Evolutionary conservation across 306 rosid genomes (phyloP), one percentile per base, ranked within the genome.

Genomic region (Prunus fruticosa): DNA sequence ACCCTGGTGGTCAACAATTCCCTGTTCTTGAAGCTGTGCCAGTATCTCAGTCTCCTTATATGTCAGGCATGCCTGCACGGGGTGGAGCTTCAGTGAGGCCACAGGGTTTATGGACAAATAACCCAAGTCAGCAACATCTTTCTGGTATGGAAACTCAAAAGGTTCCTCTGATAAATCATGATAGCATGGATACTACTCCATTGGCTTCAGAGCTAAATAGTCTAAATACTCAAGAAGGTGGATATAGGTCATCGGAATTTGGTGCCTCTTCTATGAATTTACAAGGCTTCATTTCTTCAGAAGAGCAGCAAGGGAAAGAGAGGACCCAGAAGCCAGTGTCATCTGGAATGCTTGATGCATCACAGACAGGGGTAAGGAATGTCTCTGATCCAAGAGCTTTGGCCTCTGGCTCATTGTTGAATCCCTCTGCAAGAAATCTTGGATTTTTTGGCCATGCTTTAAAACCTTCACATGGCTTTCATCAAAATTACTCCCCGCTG

Each of bases 1-100:
- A 79, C 64, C 18, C 70, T 67, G 60, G 73, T 41, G 74, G 77
- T 67, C 77, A 84, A 76, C 82, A 84, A 72, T 81, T 75, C 69
- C 84, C 78, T 25, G 80, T 75, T 79, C 79, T 82, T 34, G 90
- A 84, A 83, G 78, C 88, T 71, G 47, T 20, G 56, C 82, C 81
- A 10, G 66, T 64, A 57, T 79, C 76, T 52, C 84, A 81, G 56
- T 57, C 84, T 76, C 52, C 71, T 51, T 62, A 57, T 69, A 23
- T 73, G 69, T 56, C 82, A 38, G 82, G 75, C 69, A 67, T 77
- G 65, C 63, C 65, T 41, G 86, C 83, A 28, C 85, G 61, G 66
- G 88, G 76, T 73, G 84, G 83, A 49, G 66, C 79, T 62, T 67
- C 79, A 6, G 73, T 46, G 14, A 74, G 74, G 61, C 79, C 71